Base-by-base conservation (phyloP, 2,329 filamentous ascomycete genomes). In the Arthroderma uncinatum region DNA sequence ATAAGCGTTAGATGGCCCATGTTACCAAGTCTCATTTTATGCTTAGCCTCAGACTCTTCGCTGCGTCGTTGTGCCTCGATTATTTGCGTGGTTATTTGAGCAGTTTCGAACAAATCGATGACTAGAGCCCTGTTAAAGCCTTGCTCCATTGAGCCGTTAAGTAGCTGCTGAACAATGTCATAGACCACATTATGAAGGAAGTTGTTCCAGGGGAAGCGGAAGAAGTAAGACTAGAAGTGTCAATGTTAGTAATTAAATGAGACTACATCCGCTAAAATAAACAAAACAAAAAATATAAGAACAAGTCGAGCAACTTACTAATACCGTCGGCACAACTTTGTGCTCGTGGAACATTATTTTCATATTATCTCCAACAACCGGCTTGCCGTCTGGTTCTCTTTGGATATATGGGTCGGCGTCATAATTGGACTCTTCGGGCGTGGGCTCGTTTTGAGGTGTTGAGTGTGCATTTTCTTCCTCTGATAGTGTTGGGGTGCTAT, bases 101-200 rank as follows among this genome's bases (percentile, higher is more conserved):
- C 92, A 53, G 84, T 86, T 67, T 95, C 89, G 66, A 98, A 98
- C 19, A 98, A 82, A 63, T 95, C 92, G 59, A 96, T 86, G 10
- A 93, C 92, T 54, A 98, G 77, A 52, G 83, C 85, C 9, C 89
- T 85, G 71, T 98, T 98, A 74, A 86, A 96, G 28, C 93, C 91
- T 59, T 90, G 86, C 64, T 97, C 92, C 87, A 98, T 95, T 0
- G 90, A 90, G 7, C 93, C 93, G 68, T 98, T 98, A 72, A 98
- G 97, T 0, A 98, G 93, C 75, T 98, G 93, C 71, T 98, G 93
- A 44, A 98, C 89, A 67, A 98, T 91, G 70, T 98, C 93, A 69
- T 98, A 98, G 52, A 98, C 93, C 44, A 98, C 93, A 67, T 98
- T 98, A 74, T 98, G 93, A 47, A 98, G 80, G 68, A 98, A 98